Conservation (phyloP, 2,329 filamentous ascomycete species). For the Trichophyton mentagrophytes region DNA sequence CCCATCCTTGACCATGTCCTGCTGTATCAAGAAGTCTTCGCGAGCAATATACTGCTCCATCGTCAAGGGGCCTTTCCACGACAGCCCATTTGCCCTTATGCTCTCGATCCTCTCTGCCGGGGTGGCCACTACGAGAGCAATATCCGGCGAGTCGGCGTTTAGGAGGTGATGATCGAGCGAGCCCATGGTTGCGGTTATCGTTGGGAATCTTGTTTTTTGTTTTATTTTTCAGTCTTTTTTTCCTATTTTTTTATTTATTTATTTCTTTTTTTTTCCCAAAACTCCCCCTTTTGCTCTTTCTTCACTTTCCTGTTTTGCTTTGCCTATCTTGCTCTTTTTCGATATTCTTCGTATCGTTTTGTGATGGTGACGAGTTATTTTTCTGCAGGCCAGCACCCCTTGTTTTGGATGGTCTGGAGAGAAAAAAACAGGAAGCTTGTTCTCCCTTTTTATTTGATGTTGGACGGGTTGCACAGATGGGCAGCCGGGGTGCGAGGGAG, state of each 20-base stretch:
- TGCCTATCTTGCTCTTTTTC: no score
- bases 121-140: slow-evolving; percentile 44
- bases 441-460: neutral
- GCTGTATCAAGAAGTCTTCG: slow-evolving; percentile 40
- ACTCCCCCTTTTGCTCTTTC: no score
- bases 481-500: neutral
- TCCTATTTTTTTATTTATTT: neutral
- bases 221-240: neutral
- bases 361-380: neutral
- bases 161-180: slow-evolving; percentile 33
- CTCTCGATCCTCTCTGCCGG: slow-evolving; percentile 41
- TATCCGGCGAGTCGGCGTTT: slow-evolving; percentile 36
- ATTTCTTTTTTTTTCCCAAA: neutral
- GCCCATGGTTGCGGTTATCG: slow-evolving; percentile 21
- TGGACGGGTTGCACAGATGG: neutral
- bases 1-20: slow-evolving; percentile 42
- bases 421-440: slow-evolving; percentile 1
- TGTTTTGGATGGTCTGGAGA: neutral
- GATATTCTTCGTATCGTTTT: no score
- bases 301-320: no score
- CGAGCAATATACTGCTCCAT: slow-evolving; percentile 45
- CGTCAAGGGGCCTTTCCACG: slow-evolving; percentile 46
- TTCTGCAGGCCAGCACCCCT: neutral
- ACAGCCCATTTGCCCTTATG: slow-evolving; percentile 41
- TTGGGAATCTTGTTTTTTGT: neutral